Base-by-base conservation (phyloP, 768 basidiomycete species). In the Mycena crocata region DNA sequence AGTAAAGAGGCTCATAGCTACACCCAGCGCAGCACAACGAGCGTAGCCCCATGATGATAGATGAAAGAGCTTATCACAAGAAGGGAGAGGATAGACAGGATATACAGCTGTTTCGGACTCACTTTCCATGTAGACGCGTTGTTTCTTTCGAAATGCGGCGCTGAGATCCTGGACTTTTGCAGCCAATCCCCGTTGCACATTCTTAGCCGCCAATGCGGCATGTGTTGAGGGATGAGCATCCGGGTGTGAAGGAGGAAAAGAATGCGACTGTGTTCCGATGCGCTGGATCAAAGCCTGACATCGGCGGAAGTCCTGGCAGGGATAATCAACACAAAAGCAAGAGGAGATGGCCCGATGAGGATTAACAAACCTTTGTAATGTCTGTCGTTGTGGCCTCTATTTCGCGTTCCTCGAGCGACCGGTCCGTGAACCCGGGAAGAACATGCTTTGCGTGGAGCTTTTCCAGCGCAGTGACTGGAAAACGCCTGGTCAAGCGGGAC, bases 51-150 rank as follows among this genome's bases (percentile, higher is more conserved):
- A 71, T 73, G 73, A 73, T 31, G 66, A 52, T 37, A 71, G 17
- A 45, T 37, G 21, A n/a, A 52, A 51, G 45, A 64, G 59, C 74
- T 70, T 66, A 52, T 66, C 62, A 51, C 54, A 40, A 58, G 26
- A 62, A 48, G 67, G 71, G 21, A 31, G 44, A 57, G 13, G 49
- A 34, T 32, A 17, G 19, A 54, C n/a, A n/a, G n/a, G n/a, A n/a
- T n/a, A n/a, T n/a, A 40, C 45, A 26, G 56, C 66, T 37, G 60
- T 45, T 56, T 39, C 56, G 54, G 59, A 86, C 96, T 80, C 77
- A 97, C 98, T 96, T 81, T 98, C 93, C 93, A 99, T 93, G 79
- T 98, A 99, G 34, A 97, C 93, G 65, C 95, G 90, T 80, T 99
- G 98, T 83, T 97, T 99, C 85, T 98, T 98, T 68, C 98, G 89